Evolutionary conservation across 2,329 filamentous ascomycete genomes (phyloP).

Genomic region (Colletotrichum horii): DNA sequence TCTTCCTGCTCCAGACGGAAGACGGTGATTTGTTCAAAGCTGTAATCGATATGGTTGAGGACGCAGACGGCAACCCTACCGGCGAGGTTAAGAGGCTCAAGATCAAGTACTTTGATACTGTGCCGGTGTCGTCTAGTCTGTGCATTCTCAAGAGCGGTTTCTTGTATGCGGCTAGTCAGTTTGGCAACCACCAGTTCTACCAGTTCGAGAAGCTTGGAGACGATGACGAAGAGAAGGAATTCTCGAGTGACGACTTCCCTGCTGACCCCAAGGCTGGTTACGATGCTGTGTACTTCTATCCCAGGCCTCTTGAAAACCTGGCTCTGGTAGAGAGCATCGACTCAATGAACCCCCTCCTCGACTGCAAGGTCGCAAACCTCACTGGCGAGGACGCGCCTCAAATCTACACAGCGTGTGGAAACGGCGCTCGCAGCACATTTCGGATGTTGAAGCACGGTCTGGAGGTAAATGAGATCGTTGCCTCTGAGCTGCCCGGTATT

Average conservation of each 20-base stretch:
- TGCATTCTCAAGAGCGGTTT: constrained; percentile 96
- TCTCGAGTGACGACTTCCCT: constrained; percentile 81
- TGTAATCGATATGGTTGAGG: constrained; percentile 87
- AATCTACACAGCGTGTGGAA: constrained; percentile 91
- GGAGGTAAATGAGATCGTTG: constrained; percentile 94
- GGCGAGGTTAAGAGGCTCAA: constrained; percentile 83
- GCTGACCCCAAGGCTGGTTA: constrained; percentile 75
- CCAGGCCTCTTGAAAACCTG: constrained; percentile 80
- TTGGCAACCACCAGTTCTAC: constrained; percentile 92
- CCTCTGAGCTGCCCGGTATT: constrained; percentile 87
- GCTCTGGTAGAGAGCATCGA: constrained; percentile 84
- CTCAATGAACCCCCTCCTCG: constrained; percentile 88
- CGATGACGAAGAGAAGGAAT: constrained; percentile 89
- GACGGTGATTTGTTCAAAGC: constrained; percentile 99
- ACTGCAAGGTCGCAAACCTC: constrained; percentile 90
- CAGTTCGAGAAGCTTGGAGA: constrained; percentile 98
- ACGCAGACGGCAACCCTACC: constrained; percentile 77
- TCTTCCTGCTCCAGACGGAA: constrained; percentile 94
- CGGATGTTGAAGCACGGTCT: constrained; percentile 91
- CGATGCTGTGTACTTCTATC: constrained; percentile 83
- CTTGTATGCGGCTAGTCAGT: constrained; percentile 89
- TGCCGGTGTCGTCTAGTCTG: constrained; percentile 84
- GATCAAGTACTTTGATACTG: constrained; percentile 98
- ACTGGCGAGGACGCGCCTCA: constrained; percentile 94
- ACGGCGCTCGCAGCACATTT: constrained; percentile 87